Conservation (phyloP, 1,139 yeast genomes). For the Geotrichum phurueaensis region DNA sequence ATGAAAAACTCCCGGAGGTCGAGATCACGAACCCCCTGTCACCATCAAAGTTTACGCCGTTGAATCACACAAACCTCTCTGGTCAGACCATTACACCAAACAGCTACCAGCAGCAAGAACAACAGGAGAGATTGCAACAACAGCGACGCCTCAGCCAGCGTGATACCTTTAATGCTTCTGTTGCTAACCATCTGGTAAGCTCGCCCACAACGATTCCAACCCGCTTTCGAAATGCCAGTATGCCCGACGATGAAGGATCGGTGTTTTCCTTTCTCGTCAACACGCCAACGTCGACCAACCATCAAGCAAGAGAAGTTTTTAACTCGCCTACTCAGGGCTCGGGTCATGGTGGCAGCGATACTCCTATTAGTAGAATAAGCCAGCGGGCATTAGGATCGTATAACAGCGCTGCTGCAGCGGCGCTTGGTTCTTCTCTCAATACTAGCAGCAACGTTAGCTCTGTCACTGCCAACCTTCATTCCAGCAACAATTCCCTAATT, state of each 20-base stretch:
- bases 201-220: not conserved
- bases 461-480: not conserved
- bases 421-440: not conserved
- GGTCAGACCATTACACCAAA: constrained; percentile 9
- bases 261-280: constrained; percentile 11
- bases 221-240: not conserved
- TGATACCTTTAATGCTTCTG: not conserved
- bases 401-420: constrained; percentile 5
- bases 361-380: not conserved
- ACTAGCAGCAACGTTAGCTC: not conserved
- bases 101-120: not conserved
- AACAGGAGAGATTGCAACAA: not conserved
- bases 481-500: not conserved
- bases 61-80: constrained; percentile 7
- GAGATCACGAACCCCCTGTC: not conserved
- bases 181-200: not conserved
- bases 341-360: not conserved
- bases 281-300: constrained; percentile 8
- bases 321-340: not conserved
- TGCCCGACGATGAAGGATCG: constrained; percentile 13
- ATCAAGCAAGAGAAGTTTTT: not conserved
- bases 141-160: not conserved
- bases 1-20: not conserved
- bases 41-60: not conserved
- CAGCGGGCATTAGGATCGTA: constrained; percentile 1